Conservation (phyloP, 441 rosid species). For the Bocquillonia castaneifolia region DNA sequence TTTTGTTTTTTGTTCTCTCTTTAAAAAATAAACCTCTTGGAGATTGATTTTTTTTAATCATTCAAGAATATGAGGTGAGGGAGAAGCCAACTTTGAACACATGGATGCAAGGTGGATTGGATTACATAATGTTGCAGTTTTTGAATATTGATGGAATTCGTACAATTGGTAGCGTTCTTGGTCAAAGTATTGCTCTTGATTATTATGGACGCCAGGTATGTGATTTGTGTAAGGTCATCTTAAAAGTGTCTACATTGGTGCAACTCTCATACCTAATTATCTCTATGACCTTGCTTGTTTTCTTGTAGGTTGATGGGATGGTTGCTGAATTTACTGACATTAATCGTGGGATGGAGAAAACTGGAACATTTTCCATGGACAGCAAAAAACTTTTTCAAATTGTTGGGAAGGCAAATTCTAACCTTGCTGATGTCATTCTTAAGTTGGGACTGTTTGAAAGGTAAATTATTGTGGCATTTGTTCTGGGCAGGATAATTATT, state of each 20-base stretch:
- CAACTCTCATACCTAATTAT: conserved; percentile 4
- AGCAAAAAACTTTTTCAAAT: conserved; percentile 89
- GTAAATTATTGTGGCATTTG: conserved; percentile 32
- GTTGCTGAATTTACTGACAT: conserved; percentile 95
- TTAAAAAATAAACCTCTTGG: background rate
- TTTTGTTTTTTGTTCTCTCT: background rate
- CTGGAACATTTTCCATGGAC: conserved; percentile 92
- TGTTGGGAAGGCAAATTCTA: conserved; percentile 90
- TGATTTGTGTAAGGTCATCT: conserved; percentile 23
- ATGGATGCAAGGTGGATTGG: conserved; percentile 91
- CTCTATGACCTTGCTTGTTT: conserved; percentile 2
- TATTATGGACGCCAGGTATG: conserved; percentile 93
- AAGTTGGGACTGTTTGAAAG: conserved; percentile 97
- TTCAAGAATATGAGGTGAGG: conserved; percentile 84
- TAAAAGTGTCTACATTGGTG: conserved; percentile 6
- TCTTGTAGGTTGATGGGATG: conserved; percentile 82
- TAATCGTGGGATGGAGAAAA: conserved; percentile 87
- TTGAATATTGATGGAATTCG: conserved; percentile 83
- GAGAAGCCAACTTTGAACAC: conserved; percentile 62
- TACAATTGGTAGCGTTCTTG: conserved; percentile 86
- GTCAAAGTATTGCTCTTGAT: conserved; percentile 94
- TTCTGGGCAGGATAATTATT: background rate
- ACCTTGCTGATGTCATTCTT: conserved; percentile 90
- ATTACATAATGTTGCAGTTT: conserved; percentile 81
- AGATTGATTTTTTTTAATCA: conserved; percentile 21